Conservation (phyloP, 306 rosid genomes). For the Rubus parviflorus region DNA sequence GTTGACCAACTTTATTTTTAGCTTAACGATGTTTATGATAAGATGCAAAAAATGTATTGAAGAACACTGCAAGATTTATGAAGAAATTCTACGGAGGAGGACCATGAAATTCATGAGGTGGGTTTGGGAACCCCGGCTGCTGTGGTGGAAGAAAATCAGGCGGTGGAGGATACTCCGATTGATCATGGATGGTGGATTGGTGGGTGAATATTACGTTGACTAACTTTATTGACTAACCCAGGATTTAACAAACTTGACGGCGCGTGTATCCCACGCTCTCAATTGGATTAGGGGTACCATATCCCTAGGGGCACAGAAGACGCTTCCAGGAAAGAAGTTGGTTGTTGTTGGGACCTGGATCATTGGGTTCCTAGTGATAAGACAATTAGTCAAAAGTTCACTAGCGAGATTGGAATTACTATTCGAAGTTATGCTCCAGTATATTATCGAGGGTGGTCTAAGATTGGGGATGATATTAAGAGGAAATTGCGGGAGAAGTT, state of each 20-base stretch:
- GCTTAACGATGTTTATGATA: too few species aligned
- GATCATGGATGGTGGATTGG: too few species aligned
- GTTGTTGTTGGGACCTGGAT: background rate
- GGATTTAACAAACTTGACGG: too few species aligned
- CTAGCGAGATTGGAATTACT: background rate
- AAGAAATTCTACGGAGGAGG: too few species aligned
- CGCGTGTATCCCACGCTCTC: too few species aligned
- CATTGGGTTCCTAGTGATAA: background rate
- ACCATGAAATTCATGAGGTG: background rate
- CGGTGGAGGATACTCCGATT: conserved; percentile 5
- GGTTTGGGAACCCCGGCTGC: background rate
- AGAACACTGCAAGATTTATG: too few species aligned
- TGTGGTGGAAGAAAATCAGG: conserved; percentile 14
- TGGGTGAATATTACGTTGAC: too few species aligned
- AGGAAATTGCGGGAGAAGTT: background rate
- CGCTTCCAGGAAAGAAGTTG: background rate
- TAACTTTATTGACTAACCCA: too few species aligned
- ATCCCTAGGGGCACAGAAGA: too few species aligned
- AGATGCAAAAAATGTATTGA: too few species aligned
- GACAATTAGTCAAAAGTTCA: background rate
- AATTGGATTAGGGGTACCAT: too few species aligned
- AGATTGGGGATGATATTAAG: background rate
- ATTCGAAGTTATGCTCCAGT: background rate
- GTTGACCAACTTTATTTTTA: too few species aligned
- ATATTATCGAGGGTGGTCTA: background rate